Evolutionary conservation across 2,329 filamentous ascomycete genomes (phyloP).

Genomic region (Fusarium subglutinans): DNA sequence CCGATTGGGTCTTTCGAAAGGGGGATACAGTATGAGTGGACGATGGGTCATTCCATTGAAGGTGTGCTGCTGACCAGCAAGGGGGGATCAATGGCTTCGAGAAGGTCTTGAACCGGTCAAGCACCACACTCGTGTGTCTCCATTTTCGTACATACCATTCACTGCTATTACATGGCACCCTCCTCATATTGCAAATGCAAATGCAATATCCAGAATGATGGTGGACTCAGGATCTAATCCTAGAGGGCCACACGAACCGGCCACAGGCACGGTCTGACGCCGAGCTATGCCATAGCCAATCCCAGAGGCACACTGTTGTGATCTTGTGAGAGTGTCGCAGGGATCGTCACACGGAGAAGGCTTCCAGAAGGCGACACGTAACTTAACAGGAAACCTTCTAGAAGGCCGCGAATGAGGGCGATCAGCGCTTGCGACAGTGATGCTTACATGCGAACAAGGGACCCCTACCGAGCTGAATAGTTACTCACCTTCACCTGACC

Average conservation of each 20-base stretch:
- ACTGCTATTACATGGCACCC: background rate
- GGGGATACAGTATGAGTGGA: background rate
- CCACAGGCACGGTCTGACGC: slow-evolving; percentile 8
- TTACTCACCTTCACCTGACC: slow-evolving; percentile 12
- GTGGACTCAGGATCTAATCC: background rate
- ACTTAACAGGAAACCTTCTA: slow-evolving; percentile 1
- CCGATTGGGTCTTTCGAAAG: background rate
- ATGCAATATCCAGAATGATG: background rate
- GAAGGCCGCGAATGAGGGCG: background rate
- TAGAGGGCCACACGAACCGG: background rate
- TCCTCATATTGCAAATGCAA: background rate
- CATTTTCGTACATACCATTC: background rate
- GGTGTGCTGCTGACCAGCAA: background rate
- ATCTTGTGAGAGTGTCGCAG: background rate
- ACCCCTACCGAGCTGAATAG: background rate
- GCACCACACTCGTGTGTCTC: background rate
- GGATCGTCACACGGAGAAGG: background rate
- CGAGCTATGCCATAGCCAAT: background rate
- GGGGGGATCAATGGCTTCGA: background rate
- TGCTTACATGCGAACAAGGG: slow-evolving; percentile 3
- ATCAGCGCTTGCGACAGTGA: background rate
- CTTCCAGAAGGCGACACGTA: slow-evolving; percentile 11
- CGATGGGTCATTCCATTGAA: background rate
- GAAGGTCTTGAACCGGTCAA: background rate
- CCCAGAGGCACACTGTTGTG: background rate